phyloP scores from a whole-genome alignment of 441 rosid species.

The Gossypium davidsonii region DNA sequence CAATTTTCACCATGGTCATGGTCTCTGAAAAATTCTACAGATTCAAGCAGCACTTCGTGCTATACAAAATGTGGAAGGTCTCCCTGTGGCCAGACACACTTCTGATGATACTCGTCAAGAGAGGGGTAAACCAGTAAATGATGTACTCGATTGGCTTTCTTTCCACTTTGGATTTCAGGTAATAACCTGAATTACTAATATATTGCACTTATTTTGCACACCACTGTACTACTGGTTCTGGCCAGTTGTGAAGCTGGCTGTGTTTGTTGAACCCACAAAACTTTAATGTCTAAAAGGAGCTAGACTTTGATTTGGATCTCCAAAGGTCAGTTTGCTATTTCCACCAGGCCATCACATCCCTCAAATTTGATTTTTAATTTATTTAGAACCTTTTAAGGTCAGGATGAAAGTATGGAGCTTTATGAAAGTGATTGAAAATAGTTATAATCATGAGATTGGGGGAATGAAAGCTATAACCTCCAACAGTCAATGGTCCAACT shows the following conservation, averaged over 20 bases:
- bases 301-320: background rate
- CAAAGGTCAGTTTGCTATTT: background rate
- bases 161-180: constrained; percentile 96
- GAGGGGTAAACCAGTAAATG: constrained; percentile 41
- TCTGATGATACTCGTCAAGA: constrained; percentile 33
- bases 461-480: background rate
- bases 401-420: background rate
- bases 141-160: constrained; percentile 94
- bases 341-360: background rate
- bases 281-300: background rate
- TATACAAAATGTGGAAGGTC: constrained; percentile 54
- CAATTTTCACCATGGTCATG: constrained; percentile 13
- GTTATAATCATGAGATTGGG: background rate
- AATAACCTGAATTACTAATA: constrained; percentile 12
- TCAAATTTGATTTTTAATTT: constrained; percentile 1
- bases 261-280: background rate
- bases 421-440: background rate
- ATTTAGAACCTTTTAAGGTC: background rate
- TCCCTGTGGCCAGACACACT: constrained; percentile 46
- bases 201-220: background rate
- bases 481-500: background rate
- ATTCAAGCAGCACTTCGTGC: constrained; percentile 77
- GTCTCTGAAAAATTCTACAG: constrained; percentile 33
- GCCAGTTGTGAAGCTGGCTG: background rate
- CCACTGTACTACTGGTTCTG: background rate